phyloP scores from a whole-genome alignment of 148 eudicot genomes.

The Nepenthes mirabilis region DNA sequence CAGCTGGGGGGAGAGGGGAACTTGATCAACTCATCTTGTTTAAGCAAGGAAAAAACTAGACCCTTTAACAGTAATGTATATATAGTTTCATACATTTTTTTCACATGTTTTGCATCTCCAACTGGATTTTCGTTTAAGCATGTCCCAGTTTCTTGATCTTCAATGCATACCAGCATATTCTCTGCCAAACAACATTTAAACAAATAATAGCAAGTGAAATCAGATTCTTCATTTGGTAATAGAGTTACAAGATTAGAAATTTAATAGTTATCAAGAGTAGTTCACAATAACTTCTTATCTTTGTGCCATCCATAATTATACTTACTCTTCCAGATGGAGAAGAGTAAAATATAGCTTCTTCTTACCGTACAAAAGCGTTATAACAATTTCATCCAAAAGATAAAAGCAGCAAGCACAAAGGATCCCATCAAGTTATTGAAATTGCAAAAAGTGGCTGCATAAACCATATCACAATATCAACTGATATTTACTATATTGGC shows the following conservation, averaged over 20 bases:
- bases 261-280: too few relatives aligned
- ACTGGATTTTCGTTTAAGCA: constrained; percentile 54
- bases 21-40: background rate
- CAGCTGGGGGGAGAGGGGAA: background rate
- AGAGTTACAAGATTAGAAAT: background rate
- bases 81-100: constrained; percentile 46
- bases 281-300: too few relatives aligned
- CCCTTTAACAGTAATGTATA: background rate
- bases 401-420: too few relatives aligned
- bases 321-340: background rate
- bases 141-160: constrained; percentile 66
- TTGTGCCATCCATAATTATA: too few relatives aligned
- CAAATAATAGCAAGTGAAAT: constrained; percentile 8
- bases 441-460: too few relatives aligned
- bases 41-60: constrained; percentile 4
- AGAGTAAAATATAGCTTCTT: background rate
- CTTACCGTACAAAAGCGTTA: background rate
- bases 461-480: too few relatives aligned
- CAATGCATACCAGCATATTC: constrained; percentile 95
- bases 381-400: too few relatives aligned
- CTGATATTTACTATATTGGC: too few relatives aligned
- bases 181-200: constrained; percentile 35
- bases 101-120: constrained; percentile 37
- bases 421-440: too few relatives aligned
- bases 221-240: background rate